These are phyloP conservation scores for Spergularia bocconei DNA, from an alignment of 148 eudicot species.

Conservation along the genomic window DNA sequence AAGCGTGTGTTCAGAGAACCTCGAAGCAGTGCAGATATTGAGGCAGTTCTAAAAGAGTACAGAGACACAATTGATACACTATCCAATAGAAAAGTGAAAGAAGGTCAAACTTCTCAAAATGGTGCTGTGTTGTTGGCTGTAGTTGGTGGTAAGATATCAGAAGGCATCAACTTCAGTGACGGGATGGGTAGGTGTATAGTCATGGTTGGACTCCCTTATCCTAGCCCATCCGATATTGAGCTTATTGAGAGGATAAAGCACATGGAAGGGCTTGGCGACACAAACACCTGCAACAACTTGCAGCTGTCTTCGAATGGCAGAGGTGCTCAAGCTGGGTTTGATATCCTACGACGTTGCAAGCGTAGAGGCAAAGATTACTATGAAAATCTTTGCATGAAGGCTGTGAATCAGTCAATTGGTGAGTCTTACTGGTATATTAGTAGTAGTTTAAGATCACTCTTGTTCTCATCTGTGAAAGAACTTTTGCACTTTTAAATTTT, in stretches of 20 bases:
- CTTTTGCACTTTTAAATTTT: neutral
- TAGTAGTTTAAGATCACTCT: neutral
- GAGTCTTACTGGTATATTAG: conserved; percentile 19
- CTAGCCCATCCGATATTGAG: conserved; percentile 87
- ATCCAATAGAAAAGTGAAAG: conserved; percentile 25
- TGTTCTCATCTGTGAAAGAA: neutral
- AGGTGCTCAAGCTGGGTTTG: conserved; percentile 62
- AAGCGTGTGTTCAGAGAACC: conserved; percentile 85
- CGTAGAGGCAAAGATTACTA: conserved; percentile 84
- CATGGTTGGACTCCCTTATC: conserved; percentile 96
- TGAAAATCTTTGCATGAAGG: conserved; percentile 97
- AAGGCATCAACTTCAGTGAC: conserved; percentile 96
- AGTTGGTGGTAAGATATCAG: conserved; percentile 95
- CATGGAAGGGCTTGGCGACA: conserved; percentile 66
- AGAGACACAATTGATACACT: conserved; percentile 55
- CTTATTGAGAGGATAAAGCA: conserved; percentile 84
- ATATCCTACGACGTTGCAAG: conserved; percentile 69
- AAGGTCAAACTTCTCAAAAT: conserved; percentile 39
- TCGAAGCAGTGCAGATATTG: conserved; percentile 71
- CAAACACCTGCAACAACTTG: conserved; percentile 15
- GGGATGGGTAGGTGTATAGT: conserved; percentile 92
- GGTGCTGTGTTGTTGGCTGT: conserved; percentile 88
- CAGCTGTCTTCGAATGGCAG: conserved; percentile 24
- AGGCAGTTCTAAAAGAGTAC: conserved; percentile 65
- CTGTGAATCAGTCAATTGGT: conserved; percentile 99